Evolutionary conservation across 768 basidiomycete genomes (phyloP), one percentile per base, ranked within the genome.

Genomic region (Rubroboletus satanas): DNA sequence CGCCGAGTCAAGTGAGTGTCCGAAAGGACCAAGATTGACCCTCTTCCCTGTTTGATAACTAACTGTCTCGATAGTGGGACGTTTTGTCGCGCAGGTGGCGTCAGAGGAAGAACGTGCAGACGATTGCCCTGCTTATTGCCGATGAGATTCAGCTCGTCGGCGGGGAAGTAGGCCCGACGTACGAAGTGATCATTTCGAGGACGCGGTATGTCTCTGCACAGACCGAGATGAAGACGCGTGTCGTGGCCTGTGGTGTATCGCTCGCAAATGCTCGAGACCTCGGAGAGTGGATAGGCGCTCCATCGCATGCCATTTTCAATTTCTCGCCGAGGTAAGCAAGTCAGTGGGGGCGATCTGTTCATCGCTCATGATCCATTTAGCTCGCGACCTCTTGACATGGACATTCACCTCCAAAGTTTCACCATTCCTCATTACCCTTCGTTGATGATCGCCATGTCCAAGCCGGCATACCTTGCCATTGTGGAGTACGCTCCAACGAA

Each of bases 361-460:
- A 64, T 39, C 23, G 21, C 46, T 60, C 7, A 65, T 10, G 5
- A 38, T 21, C 52, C 15, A 15, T 71, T 1, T 60, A 93, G 93
- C 62, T 93, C 95, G 15, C 91, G 96, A n/a, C 94, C 96, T 3
- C 75, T 98, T 11, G 94, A 97, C 60, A 90, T 99, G 85, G 93
- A 98, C 55, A 94, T 99, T 45, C 95, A 98, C 66, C 75, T 99
- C 8, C 97, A 99, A 66, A 93, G 90, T 39, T 99, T 97, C 77
- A 83, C 83, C 28, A 91, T 94, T 44, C 92, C 94, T n/a, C 97
- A 98, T 66, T 97, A 96, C 83, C 94, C 97, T 0, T 97, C 94
- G 0, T 77, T 99, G 39, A 98, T 99, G 96, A 93, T 98, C 56
- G 83, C 94, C 43, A 98, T 99, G 97, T 94, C 95, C 9, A 98